Conservation (phyloP, 345 rosid species). For the Punica granatum region DNA sequence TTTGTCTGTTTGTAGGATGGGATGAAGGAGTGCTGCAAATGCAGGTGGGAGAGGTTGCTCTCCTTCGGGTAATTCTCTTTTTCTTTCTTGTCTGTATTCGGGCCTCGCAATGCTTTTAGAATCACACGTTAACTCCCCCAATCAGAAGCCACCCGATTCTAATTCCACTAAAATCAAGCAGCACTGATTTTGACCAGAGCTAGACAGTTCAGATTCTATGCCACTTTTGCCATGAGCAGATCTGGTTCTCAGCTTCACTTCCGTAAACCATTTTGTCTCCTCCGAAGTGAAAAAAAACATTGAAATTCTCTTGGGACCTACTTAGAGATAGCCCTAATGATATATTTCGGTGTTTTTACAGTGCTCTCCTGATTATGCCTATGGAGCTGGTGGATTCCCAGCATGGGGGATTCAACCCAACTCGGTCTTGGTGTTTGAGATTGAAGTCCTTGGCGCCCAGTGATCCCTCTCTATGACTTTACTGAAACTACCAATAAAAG, state of each 20-base stretch:
- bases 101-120: neutral
- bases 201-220: neutral
- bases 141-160: neutral
- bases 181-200: neutral
- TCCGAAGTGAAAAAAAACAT: neutral
- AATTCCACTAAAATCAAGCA: neutral
- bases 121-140: neutral
- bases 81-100: neutral
- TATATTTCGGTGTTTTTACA: conserved; percentile 23
- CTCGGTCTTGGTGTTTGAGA: conserved; percentile 79
- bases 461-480: conserved; percentile 14
- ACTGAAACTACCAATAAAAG: neutral
- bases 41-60: conserved; percentile 94
- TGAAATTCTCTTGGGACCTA: neutral
- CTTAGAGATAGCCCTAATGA: neutral
- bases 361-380: conserved; percentile 95
- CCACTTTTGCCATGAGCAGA: neutral
- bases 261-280: neutral
- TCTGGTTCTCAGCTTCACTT: neutral
- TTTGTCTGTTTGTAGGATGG: conserved; percentile 54
- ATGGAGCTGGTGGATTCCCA: conserved; percentile 75
- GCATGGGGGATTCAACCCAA: conserved; percentile 87
- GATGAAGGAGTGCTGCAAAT: conserved; percentile 97
- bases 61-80: conserved; percentile 53
- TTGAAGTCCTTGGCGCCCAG: conserved; percentile 61